These are phyloP conservation scores for Candida sanyiensis DNA, from an alignment of 805 yeast species.

Conservation along the genomic window DNA sequence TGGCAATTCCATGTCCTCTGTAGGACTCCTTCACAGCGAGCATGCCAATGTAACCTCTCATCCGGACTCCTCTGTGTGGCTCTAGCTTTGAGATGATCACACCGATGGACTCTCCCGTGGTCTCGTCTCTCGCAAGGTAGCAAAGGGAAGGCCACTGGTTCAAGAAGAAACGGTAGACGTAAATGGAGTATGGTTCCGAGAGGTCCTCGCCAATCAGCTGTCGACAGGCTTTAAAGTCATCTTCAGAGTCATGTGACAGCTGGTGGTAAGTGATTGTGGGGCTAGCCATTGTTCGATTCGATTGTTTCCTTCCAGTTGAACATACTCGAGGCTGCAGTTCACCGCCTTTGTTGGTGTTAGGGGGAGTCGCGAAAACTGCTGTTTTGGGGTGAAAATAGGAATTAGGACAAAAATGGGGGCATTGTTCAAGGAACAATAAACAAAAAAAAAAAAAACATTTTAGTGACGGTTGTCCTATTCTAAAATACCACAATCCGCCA, in stretches of 20 bases:
- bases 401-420: too few species aligned
- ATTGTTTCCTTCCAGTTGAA: too few species aligned
- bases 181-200: constrained; percentile 91
- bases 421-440: too few species aligned
- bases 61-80: constrained; percentile 62
- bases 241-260: constrained; percentile 23
- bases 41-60: constrained; percentile 95
- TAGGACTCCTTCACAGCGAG: constrained; percentile 69
- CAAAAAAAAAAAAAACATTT: too few species aligned
- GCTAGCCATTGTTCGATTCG: too few species aligned
- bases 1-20: constrained; percentile 82
- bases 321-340: too few species aligned
- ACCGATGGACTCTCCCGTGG: constrained; percentile 50
- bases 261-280: constrained; percentile 23
- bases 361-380: background rate
- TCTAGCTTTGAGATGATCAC: constrained; percentile 80
- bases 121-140: constrained; percentile 46
- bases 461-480: too few species aligned
- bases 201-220: constrained; percentile 63
- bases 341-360: constrained; percentile 1
- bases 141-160: constrained; percentile 89
- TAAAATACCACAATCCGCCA: too few species aligned
- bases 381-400: background rate
- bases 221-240: constrained; percentile 46
- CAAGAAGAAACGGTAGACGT: constrained; percentile 85